These are phyloP conservation scores for Kingdonia uniflora DNA, from an alignment of 164 flowering plant species.

Conservation along the genomic window DNA sequence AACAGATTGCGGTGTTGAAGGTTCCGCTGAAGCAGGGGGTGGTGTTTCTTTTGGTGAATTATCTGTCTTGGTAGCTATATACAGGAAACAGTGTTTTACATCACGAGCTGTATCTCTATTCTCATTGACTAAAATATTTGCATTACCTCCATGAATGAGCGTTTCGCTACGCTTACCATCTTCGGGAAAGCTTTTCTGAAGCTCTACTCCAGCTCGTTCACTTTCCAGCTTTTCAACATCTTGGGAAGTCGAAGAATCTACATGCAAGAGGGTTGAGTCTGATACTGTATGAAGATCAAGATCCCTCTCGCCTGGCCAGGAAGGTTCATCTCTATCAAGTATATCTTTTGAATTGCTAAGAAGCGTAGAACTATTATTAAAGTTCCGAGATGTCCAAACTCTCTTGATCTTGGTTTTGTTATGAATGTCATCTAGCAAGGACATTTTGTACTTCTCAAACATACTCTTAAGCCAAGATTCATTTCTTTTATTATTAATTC, in stretches of 20 bases:
- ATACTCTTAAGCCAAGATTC: conserved; percentile 42
- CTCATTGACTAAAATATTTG: conserved; percentile 19
- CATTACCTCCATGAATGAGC: conserved; percentile 11
- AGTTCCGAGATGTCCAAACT: conserved; percentile 60
- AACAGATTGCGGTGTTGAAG: conserved; percentile 22
- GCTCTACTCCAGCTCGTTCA: conserved; percentile 12
- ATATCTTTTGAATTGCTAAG: conserved; percentile 17
- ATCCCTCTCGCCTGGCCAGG: conserved; percentile 8
- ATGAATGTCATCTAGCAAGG: conserved; percentile 43
- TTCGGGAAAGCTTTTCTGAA: conserved; percentile 9
- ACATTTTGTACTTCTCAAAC: conserved; percentile 59
- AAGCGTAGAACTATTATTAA: conserved; percentile 17
- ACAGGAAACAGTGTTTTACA: conserved; percentile 18
- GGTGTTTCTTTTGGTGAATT: conserved; percentile 16
- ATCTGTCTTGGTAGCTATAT: conserved; percentile 12
- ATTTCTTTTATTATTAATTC: conserved; percentile 52
- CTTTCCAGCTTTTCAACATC: conserved; percentile 2
- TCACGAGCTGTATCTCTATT: conserved; percentile 10
- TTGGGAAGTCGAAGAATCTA: too few species aligned
- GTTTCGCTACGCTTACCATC: conserved; percentile 15
- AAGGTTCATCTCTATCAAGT: conserved; percentile 7
- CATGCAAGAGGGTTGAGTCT: conserved; percentile 11
- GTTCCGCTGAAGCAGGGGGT: conserved; percentile 12
- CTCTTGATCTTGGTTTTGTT: conserved; percentile 49
- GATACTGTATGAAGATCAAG: conserved; percentile 16